Evolutionary conservation across 768 basidiomycete genomes (phyloP).

Genomic region (Russula sp.): DNA sequence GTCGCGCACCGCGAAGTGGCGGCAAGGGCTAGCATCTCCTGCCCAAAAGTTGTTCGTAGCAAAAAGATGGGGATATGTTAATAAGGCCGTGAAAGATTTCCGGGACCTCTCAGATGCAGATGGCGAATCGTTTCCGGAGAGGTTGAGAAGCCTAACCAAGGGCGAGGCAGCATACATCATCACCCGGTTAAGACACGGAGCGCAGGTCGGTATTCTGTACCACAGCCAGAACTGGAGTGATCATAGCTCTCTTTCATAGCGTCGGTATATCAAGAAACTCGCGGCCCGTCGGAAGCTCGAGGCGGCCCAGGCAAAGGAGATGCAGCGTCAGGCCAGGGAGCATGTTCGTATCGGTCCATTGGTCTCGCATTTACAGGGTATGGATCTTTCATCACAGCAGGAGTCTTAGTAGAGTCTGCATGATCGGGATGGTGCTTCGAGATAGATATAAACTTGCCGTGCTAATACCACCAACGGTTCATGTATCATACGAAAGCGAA

Average conservation of each 20-base stretch:
- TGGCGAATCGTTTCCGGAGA: constrained; percentile 26
- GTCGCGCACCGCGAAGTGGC: constrained; percentile 59
- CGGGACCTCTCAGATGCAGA: constrained; percentile 22
- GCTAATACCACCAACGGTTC: constrained; percentile 1
- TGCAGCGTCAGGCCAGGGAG: constrained; percentile 42
- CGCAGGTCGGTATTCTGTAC: constrained; percentile 39
- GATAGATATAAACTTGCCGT: background rate
- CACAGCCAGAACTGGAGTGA: background rate
- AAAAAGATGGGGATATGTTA: constrained; percentile 39
- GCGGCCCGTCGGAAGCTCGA: constrained; percentile 35
- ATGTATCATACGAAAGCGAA: constrained; percentile 34
- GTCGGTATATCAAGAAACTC: constrained; percentile 47
- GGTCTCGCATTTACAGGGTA: constrained; percentile 17
- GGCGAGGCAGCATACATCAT: constrained; percentile 78
- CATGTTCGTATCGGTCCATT: constrained; percentile 56
- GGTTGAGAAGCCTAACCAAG: constrained; percentile 50
- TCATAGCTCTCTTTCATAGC: constrained; percentile 30
- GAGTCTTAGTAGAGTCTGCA: background rate
- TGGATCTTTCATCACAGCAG: background rate
- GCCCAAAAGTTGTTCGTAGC: constrained; percentile 49
- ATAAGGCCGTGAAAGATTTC: constrained; percentile 23
- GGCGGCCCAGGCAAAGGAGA: constrained; percentile 40
- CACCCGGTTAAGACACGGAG: constrained; percentile 69
- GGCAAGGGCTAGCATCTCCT: constrained; percentile 51
- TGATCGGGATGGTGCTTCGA: background rate